Evolutionary conservation across 2,329 filamentous ascomycete genomes (phyloP).

Genomic region (Cordyceps fumosorosea): DNA sequence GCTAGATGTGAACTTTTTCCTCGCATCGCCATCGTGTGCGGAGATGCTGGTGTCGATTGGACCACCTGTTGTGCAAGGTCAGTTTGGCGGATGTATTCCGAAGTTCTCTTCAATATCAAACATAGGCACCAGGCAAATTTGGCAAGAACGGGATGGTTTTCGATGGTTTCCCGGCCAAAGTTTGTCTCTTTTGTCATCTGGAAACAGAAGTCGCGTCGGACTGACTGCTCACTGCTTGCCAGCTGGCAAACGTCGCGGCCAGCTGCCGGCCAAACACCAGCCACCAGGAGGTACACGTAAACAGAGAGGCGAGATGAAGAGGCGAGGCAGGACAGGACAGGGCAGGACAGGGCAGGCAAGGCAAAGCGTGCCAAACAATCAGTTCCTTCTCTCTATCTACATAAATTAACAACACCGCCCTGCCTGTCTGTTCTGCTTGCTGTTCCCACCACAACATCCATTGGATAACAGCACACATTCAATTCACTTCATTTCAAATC

Average conservation of each 20-base stretch:
- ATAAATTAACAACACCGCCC: constrained; percentile 1
- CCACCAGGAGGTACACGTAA: not conserved
- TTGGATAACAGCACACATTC: constrained; percentile 4
- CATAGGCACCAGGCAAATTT: not conserved
- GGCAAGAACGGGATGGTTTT: not conserved
- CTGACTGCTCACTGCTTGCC: constrained; percentile 1
- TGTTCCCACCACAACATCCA: not conserved
- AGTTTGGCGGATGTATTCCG: constrained; percentile 1
- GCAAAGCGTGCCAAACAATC: not conserved
- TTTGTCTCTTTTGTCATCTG: constrained; percentile 10
- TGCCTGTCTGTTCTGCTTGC: too few species aligned
- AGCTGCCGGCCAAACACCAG: constrained; percentile 3
- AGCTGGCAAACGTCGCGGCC: constrained; percentile 9
- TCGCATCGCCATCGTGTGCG: not conserved
- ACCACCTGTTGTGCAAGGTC: not conserved
- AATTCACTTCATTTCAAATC: constrained; percentile 6
- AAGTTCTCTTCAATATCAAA: not conserved
- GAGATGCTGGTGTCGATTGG: not conserved
- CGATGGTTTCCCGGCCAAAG: not conserved
- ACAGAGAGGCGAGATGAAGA: too few species aligned
- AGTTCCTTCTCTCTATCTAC: constrained; percentile 2
- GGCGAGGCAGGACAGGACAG: not conserved
- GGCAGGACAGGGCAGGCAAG: not conserved
- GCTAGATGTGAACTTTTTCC: too few species aligned
- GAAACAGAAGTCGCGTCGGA: constrained; percentile 8